Conservation (phyloP, 345 rosid genomes). For the Diplotaxis tenuifolia region DNA sequence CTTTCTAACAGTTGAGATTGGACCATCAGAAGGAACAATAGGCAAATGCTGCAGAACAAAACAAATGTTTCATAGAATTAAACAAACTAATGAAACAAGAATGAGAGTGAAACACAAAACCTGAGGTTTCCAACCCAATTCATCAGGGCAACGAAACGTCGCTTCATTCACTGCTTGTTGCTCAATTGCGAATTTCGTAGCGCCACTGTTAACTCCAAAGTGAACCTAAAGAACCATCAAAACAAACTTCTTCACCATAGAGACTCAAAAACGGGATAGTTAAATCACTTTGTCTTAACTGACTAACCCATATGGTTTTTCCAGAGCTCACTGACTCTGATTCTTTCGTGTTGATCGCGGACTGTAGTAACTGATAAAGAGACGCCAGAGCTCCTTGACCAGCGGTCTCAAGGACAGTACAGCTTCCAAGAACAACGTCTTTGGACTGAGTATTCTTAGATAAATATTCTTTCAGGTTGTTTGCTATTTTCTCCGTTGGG, state of each 20-base stretch:
- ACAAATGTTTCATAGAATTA: not conserved
- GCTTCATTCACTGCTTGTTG: constrained; percentile 97
- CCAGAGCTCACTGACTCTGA: constrained; percentile 47
- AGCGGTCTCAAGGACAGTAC: constrained; percentile 83
- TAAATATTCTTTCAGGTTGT: constrained; percentile 63
- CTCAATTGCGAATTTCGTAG: constrained; percentile 83
- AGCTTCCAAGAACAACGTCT: constrained; percentile 73
- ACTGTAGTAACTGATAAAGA: constrained; percentile 63
- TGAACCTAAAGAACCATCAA: constrained; percentile 50
- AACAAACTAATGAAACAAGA: not conserved
- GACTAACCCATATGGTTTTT: constrained; percentile 75
- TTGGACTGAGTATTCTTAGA: constrained; percentile 66
- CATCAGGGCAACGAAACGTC: constrained; percentile 93
- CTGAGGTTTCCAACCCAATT: constrained; percentile 52
- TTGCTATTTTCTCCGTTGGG: constrained; percentile 81
- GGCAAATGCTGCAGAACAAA: not conserved
- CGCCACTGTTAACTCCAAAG: constrained; percentile 96
- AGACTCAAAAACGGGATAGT: not conserved
- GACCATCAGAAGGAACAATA: not conserved
- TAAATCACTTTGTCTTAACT: not conserved
- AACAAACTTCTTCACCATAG: not conserved
- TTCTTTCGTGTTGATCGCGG: constrained; percentile 47
- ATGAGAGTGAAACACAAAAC: not conserved
- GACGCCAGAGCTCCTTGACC: constrained; percentile 71
- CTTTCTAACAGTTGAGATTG: not conserved